These are phyloP conservation scores for Bruguiera gymnorhiza DNA, from an alignment of 345 rosid genomes.

Conservation along the genomic window DNA sequence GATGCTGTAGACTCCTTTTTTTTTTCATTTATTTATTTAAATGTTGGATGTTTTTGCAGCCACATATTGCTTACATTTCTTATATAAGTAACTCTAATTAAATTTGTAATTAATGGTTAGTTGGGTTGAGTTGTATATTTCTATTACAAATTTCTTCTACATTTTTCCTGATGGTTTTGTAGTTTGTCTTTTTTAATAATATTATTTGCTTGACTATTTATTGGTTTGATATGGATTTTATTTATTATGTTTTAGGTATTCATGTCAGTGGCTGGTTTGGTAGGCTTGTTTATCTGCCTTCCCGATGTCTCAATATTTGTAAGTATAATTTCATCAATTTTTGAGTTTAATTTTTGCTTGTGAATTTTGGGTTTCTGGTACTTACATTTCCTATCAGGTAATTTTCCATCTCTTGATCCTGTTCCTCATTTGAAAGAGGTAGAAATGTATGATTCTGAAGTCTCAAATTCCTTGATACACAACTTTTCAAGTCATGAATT, in stretches of 20 bases:
- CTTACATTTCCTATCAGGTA: neutral
- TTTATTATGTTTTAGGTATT: neutral
- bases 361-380: neutral
- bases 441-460: neutral
- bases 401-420: slow-evolving; percentile 18
- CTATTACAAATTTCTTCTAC: neutral
- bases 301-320: slow-evolving; percentile 6
- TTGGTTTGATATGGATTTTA: slow-evolving; percentile 6
- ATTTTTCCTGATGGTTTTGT: neutral
- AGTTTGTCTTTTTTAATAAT: neutral
- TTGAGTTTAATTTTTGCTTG: neutral
- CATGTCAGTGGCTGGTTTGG: slow-evolving; percentile 22
- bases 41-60: too few species aligned
- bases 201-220: neutral
- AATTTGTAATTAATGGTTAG: neutral
- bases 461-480: neutral
- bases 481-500: neutral
- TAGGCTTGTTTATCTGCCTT: slow-evolving; percentile 24
- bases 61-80: neutral
- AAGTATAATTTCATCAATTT: neutral
- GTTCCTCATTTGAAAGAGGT: slow-evolving; percentile 2
- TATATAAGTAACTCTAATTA: neutral
- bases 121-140: neutral
- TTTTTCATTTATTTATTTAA: neutral
- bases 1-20: neutral